Percentiles rank a stretch among this genome's conserved stretches.
phyloP scores from a whole-genome alignment of 169 alveolate genomes.

The Cryptosporidium sp. region DNA sequence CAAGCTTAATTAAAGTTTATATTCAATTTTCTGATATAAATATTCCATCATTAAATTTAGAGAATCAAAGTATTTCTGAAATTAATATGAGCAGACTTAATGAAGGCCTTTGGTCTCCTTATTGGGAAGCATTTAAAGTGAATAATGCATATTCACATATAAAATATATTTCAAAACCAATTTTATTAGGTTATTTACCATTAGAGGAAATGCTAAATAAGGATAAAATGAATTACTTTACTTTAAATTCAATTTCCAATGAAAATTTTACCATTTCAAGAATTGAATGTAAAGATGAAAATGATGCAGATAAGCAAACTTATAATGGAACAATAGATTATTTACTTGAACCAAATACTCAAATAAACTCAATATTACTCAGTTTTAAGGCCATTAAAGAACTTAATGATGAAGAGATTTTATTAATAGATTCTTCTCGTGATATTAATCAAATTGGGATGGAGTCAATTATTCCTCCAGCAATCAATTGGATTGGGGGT shows the following conservation, averaged over 20 bases:
- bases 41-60: conserved; percentile 33
- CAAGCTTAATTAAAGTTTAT: conserved; percentile 45
- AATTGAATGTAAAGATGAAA: background rate
- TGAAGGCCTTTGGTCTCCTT: conserved; percentile 75
- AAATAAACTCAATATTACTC: conserved; percentile 38
- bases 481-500: conserved; percentile 59
- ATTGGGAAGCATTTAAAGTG: conserved; percentile 62
- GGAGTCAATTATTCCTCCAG: conserved; percentile 55
- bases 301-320: background rate
- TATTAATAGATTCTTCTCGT: conserved; percentile 37
- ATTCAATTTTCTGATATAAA: conserved; percentile 53
- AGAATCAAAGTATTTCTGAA: conserved; percentile 1
- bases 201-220: conserved; percentile 42
- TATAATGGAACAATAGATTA: conserved; percentile 44
- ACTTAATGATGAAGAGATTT: background rate
- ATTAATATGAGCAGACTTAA: conserved; percentile 24
- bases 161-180: conserved; percentile 29
- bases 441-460: conserved; percentile 4
- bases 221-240: conserved; percentile 1
- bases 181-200: conserved; percentile 40
- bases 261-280: background rate
- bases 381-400: conserved; percentile 49
- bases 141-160: conserved; percentile 30
- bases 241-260: background rate
- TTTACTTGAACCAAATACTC: conserved; percentile 8